Evolutionary conservation across 139 green algal species (phyloP), one percentile per base, ranked within the genome.

Genomic region (Volvox africanus): DNA sequence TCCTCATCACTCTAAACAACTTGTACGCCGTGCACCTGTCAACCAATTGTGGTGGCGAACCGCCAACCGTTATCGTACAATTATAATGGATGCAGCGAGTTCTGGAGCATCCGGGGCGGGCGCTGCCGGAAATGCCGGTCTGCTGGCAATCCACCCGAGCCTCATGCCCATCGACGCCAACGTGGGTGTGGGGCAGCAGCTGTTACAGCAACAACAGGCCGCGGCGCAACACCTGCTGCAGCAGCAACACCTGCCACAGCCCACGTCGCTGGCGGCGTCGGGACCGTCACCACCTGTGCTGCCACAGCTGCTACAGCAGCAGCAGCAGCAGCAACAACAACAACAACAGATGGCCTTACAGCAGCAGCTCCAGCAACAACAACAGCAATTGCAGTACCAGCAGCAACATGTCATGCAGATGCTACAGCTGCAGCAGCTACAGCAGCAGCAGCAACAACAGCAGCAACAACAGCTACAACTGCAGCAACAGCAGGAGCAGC

Each of bases 131-230:
- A 76, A 35, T 22, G 28, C 33, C 28, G 62, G 62, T 5, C 37
- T 89, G 69, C 26, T 73, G 36, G 30, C 85, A 28, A 82, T 89
- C 85, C 85, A 89, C n/a, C 85, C 85, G 68, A 69, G 33, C 69
- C 85, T 89, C 22, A 71, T 89, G 37, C 85, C 85, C 37, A 71
- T 82, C 33, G 69, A 73, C 18, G 69, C 85, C 37, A 80, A 44
- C 24, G 44, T 79, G 28, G 85, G 73, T 14, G 33, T 90, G 50
- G 86, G 86, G 28, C 32, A 32, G 73, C 55, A 76, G 32, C 55
- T 84, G 73, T n/a, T 78, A 75, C 68, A 67, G 85, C 85, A 89
- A 50, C 83, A 88, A 62, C 81, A 87, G 61, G 61, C 61, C 20
- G 81, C 61, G 5, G 82, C 82, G 30, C 83, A 80, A 36, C 67